Conservation (phyloP, 2,329 filamentous ascomycete genomes). For the Trichoderma hamatum region DNA sequence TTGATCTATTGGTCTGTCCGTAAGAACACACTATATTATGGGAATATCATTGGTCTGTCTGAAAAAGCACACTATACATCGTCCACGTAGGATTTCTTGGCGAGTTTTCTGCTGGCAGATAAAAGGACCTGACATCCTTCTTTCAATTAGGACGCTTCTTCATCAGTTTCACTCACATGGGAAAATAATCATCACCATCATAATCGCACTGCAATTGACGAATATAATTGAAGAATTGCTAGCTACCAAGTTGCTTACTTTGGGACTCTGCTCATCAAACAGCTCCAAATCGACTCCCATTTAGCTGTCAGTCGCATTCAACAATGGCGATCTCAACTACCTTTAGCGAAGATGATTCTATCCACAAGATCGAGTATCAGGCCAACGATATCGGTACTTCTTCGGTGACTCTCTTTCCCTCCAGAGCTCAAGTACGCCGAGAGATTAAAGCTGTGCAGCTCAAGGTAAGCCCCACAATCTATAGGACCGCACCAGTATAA, state of each 20-base stretch:
- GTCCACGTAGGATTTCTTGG: neutral
- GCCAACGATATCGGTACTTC: slow-evolving; percentile 61
- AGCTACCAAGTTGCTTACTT: neutral
- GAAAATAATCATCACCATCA: neutral
- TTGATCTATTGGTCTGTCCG: neutral
- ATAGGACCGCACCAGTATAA: too few relatives aligned
- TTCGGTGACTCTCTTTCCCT: slow-evolving; percentile 65
- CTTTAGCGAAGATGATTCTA: slow-evolving; percentile 41
- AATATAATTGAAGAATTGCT: neutral
- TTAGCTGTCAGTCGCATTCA: neutral
- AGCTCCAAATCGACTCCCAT: slow-evolving; percentile 1
- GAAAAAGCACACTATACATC: neutral
- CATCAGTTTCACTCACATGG: neutral
- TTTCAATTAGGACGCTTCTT: neutral
- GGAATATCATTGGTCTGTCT: too few relatives aligned
- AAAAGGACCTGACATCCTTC: neutral
- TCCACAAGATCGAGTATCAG: slow-evolving; percentile 54
- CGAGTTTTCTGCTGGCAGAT: neutral
- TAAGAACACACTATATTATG: too few relatives aligned
- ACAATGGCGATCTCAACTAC: slow-evolving; percentile 11
- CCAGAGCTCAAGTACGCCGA: slow-evolving; percentile 61
- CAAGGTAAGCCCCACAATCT: slow-evolving; percentile 31
- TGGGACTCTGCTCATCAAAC: slow-evolving; percentile 32
- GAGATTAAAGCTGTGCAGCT: slow-evolving; percentile 57
- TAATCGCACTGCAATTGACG: neutral